Evolutionary conservation across 2,329 filamentous ascomycete species (phyloP), one percentile per base, ranked within the genome.

Genomic region (Camptophora hylomeconis): DNA sequence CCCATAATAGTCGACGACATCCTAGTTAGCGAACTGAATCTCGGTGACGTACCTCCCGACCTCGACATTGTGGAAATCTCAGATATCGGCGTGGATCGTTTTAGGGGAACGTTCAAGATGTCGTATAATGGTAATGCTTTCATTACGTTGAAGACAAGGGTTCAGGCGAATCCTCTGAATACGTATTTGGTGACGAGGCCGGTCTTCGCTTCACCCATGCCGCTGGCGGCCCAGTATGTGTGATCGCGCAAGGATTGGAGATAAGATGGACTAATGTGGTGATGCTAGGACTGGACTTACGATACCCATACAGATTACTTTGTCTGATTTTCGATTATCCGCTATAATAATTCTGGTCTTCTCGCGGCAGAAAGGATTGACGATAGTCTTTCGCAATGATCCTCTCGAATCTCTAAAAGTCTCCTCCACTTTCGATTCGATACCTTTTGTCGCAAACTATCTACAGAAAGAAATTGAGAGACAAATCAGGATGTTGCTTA

Each of bases 1-100:
- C 95, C 95, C 51, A 98, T 98, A 53, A 89, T 95, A 61, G 89
- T 94, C 68, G 89, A 98, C 58, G 95, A 98, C 60, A 72, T 94
- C 54, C 33, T 43, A 10, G 89, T 98, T 44, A 93, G 83, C 57
- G 89, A 98, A 61, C 71, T 98, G 56, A 98, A 98, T 58, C 70
- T 98, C 38, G 89, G 89, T 51, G 86, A 82, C 37, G 82, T 92
- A 27, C 87, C 89, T 25, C 89, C 89, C 7, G 83, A 95, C 51
- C 63, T 98, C 47, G 89, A 98, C 59, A 95, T 98, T 40, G 61
- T 98, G 41, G 89, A 98, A 64, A 92, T 98, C 56, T 89, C 89
- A 33, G 89, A 98, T 56, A 65, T 98, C 52, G 89, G 89, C 30
- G 89, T 95, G 59, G 89, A 98, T 62, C 70, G 87, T 30, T 98